Percentiles rank a stretch among this genome's conserved stretches.
These are phyloP conservation scores for Leccinum disarticulatum DNA, from an alignment of 768 basidiomycete species.

Conservation along the genomic window DNA sequence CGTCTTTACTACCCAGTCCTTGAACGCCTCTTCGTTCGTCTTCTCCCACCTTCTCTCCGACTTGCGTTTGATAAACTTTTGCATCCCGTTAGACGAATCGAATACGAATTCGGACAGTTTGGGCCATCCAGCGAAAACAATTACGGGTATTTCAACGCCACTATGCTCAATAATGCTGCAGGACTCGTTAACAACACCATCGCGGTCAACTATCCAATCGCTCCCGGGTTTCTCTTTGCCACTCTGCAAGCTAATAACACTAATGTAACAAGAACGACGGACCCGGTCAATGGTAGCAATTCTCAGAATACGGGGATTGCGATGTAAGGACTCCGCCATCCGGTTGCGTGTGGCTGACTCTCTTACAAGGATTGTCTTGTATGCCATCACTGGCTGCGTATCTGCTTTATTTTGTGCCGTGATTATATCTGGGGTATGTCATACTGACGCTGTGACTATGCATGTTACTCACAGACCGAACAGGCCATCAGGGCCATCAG, in stretches of 20 bases:
- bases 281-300: conserved; percentile 7
- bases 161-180: conserved; percentile 55
- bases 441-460: neutral
- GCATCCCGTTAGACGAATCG: conserved; percentile 42
- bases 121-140: conserved; percentile 49
- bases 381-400: conserved; percentile 87
- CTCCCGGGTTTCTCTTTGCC: conserved; percentile 68
- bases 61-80: neutral
- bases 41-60: neutral
- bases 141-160: conserved; percentile 58
- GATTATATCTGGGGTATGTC: conserved; percentile 76
- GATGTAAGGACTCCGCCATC: conserved; percentile 52
- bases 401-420: conserved; percentile 82
- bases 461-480: conserved; percentile 4
- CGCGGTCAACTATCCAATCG: conserved; percentile 39
- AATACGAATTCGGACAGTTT: conserved; percentile 62
- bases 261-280: conserved; percentile 17
- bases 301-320: conserved; percentile 61
- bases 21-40: conserved; percentile 54
- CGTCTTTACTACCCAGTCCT: conserved; percentile 71
- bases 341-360: conserved; percentile 10
- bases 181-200: conserved; percentile 45
- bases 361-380: conserved; percentile 67
- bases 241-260: conserved; percentile 60
- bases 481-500: conserved; percentile 83